Evolutionary conservation across 2,329 filamentous ascomycete genomes (phyloP).

Genomic region (Graphilbum ipis-grandicollis): DNA sequence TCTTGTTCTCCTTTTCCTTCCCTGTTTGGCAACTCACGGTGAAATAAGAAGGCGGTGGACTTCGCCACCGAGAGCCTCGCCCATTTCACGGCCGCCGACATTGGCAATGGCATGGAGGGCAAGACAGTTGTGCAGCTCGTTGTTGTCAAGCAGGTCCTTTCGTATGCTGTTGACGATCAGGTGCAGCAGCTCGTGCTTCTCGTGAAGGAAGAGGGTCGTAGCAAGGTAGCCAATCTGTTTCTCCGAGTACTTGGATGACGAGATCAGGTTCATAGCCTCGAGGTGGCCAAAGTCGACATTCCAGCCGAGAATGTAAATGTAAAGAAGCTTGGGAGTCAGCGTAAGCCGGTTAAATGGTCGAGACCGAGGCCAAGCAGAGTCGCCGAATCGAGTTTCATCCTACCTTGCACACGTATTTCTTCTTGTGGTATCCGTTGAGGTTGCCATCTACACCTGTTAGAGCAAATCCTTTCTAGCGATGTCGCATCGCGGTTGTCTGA

Average conservation of each 20-base stretch:
- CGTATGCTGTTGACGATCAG: conserved; percentile 96
- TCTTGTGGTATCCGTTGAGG: conserved; percentile 93
- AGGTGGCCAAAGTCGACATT: conserved; percentile 98
- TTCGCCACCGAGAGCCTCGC: conserved; percentile 78
- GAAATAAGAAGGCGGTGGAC: conserved; percentile 90
- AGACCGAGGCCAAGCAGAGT: not conserved
- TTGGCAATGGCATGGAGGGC: conserved; percentile 96
- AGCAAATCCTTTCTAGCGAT: too few species aligned
- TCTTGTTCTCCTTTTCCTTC: too few species aligned
- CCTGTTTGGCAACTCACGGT: conserved; percentile 42
- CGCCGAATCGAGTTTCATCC: conserved; percentile 2
- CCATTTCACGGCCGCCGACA: conserved; percentile 92
- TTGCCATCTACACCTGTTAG: conserved; percentile 46
- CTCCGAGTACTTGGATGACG: conserved; percentile 91
- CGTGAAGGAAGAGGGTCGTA: conserved; percentile 91
- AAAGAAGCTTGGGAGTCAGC: conserved; percentile 45
- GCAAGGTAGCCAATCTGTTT: conserved; percentile 98
- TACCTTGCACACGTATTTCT: conserved; percentile 99
- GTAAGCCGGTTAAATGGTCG: not conserved
- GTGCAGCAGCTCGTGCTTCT: conserved; percentile 90
- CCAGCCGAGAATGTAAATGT: conserved; percentile 98
- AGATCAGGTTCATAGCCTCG: conserved; percentile 95
- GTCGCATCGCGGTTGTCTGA: too few species aligned
- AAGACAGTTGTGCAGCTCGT: conserved; percentile 94
- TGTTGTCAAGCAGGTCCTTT: conserved; percentile 86